These are phyloP conservation scores for Meyerozyma elateridarum DNA, from an alignment of 1,139 yeast genomes.

Conservation along the genomic window DNA sequence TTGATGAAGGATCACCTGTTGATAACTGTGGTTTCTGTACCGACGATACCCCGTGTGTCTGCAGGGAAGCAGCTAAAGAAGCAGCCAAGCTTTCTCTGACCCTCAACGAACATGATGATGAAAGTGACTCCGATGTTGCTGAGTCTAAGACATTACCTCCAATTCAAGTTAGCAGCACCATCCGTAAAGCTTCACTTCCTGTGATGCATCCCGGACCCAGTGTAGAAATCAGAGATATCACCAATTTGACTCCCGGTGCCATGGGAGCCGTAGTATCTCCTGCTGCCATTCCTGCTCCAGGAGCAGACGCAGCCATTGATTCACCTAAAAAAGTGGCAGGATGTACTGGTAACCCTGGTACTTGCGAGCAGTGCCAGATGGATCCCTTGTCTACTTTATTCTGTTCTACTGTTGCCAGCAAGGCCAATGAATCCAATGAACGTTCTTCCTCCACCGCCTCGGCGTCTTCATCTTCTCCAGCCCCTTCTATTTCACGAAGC, in stretches of 20 bases:
- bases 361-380: conserved; percentile 75
- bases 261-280: conserved; percentile 30
- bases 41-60: conserved; percentile 87
- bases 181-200: conserved; percentile 41
- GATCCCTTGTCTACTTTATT: conserved; percentile 89
- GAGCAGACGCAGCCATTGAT: conserved; percentile 7
- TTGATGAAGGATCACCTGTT: conserved; percentile 48
- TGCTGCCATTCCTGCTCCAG: conserved; percentile 12
- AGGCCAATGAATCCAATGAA: conserved; percentile 20
- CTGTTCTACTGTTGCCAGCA: conserved; percentile 77
- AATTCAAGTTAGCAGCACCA: conserved; percentile 22
- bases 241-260: conserved; percentile 41
- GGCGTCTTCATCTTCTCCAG: not conserved
- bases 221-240: conserved; percentile 44
- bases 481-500: conserved; percentile 13
- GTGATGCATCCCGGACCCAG: conserved; percentile 68
- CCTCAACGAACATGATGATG: conserved; percentile 17
- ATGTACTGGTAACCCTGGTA: conserved; percentile 89
- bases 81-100: conserved; percentile 36
- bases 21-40: conserved; percentile 93
- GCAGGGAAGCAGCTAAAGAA: conserved; percentile 76
- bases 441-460: not conserved
- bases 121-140: conserved; percentile 13
- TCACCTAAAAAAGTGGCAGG: conserved; percentile 24
- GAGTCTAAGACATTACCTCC: conserved; percentile 31